These are phyloP conservation scores for Periconia sp. DNA, from an alignment of 2,329 filamentous ascomycete species.

Conservation along the genomic window DNA sequence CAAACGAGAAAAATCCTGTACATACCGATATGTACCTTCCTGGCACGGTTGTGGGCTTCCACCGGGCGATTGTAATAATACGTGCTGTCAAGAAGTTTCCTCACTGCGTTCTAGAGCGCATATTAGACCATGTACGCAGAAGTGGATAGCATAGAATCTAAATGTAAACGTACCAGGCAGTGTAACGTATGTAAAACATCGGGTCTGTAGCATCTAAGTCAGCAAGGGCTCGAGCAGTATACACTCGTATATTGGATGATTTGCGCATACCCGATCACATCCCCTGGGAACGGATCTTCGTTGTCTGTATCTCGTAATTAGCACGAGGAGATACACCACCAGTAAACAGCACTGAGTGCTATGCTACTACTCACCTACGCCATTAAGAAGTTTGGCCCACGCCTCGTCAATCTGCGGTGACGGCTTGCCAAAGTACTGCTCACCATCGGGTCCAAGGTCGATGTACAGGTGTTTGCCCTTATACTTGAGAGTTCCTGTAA, in stretches of 20 bases:
- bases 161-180: neutral
- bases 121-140: neutral
- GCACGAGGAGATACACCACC: neutral
- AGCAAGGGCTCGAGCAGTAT: neutral
- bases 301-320: neutral
- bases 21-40: neutral
- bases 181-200: neutral
- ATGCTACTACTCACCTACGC: neutral
- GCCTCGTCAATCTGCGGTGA: neutral
- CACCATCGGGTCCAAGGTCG: neutral
- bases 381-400: neutral
- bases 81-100: neutral
- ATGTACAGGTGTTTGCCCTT: slow-evolving; percentile 1
- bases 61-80: neutral
- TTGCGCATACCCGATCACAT: neutral
- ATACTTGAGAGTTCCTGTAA: neutral
- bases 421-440: neutral
- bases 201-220: neutral
- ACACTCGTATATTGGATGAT: neutral
- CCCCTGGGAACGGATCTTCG: neutral
- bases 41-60: neutral
- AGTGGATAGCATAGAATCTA: neutral
- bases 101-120: neutral
- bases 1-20: neutral
- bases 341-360: neutral